Base-by-base conservation (phyloP, 2,329 filamentous ascomycete species). In the Sphaerulina vaccinii region DNA sequence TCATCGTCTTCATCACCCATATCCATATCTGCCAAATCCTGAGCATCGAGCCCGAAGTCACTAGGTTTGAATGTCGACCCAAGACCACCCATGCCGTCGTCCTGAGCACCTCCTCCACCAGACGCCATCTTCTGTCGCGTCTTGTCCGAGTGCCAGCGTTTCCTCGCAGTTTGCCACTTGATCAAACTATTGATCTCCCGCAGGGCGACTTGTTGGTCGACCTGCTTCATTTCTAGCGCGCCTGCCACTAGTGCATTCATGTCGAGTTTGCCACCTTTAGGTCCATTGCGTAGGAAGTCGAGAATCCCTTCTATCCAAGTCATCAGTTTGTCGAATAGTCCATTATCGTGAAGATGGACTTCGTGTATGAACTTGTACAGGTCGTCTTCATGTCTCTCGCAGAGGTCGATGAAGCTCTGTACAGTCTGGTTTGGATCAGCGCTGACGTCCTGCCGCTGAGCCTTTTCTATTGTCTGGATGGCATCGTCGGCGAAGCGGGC, bases 341-440 rank as follows among this genome's bases (percentile, higher is more conserved):
- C 93, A 58, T 99, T 95, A 69, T 99, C 93, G 65, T 99, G 92
- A 5, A 88, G 85, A 67, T 99, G 93, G 1, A 99, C 92, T 72
- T 99, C 93, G 70, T 99, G 93, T 3, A 99, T 87, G 69, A 99
- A 99, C 70, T 96, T 97, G 80, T 97, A 99, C 68, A 99, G 92
- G 72, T 95, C 95, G 68, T 95, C 84, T 71, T 99, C 90, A 69
- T 99, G 93, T 37, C 93, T 84, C 60, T 89, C 87, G 70, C 93
- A 99, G 18, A 99, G 80, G 67, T 99, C 93, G 65, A 99, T 99
- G 67, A 99, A 99, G 13, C 90, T 87, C 69, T 99, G 93, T 1
- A 99, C 93, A 0, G 93, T 99, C 75, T 96, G 91, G 69, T 99
- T 99, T 3, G 93, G 93, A 68, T 99, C 93, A 1, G 92, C 90